A percentile compares a stretch with the other conserved stretches of the same genome.
Conservation (phyloP, 2,329 filamentous ascomycete species). For the Apiospora pterosperma region DNA sequence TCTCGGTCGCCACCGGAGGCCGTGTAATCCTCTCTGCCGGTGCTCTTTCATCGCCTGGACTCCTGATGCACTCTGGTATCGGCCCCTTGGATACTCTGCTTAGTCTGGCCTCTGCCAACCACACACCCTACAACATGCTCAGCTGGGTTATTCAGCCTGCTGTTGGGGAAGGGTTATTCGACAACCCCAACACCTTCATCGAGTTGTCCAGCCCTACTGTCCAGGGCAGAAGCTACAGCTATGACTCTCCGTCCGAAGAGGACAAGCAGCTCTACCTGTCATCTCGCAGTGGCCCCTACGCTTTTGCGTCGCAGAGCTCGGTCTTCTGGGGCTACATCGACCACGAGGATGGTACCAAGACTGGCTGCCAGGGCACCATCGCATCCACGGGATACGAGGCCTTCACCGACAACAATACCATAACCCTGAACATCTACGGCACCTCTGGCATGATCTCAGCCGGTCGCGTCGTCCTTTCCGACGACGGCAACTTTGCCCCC, state of each 20-base stretch:
- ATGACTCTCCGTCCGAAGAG: constrained; percentile 35
- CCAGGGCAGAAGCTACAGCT: constrained; percentile 45
- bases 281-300: constrained; percentile 46
- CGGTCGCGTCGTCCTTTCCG: constrained; percentile 39
- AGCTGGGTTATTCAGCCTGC: constrained; percentile 46
- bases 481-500: constrained; percentile 38
- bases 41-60: constrained; percentile 27
- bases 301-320: constrained; percentile 49
- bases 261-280: constrained; percentile 46
- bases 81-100: constrained; percentile 22
- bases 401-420: constrained; percentile 39
- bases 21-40: constrained; percentile 33
- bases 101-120: constrained; percentile 12
- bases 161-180: constrained; percentile 49
- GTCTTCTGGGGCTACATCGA: constrained; percentile 49
- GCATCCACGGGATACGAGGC: constrained; percentile 41
- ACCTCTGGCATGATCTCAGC: constrained; percentile 50
- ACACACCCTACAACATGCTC: constrained; percentile 23
- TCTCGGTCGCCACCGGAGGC: constrained; percentile 23
- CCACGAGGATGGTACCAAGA: constrained; percentile 35
- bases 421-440: constrained; percentile 55
- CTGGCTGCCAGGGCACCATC: constrained; percentile 51
- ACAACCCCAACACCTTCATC: constrained; percentile 55
- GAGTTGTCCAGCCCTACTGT: constrained; percentile 39
- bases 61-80: constrained; percentile 38